A percentile compares a stretch with the other conserved stretches of the same genome.
phyloP scores from a whole-genome alignment of 2,329 filamentous ascomycete species.

The Diplodia scrobiculata region DNA sequence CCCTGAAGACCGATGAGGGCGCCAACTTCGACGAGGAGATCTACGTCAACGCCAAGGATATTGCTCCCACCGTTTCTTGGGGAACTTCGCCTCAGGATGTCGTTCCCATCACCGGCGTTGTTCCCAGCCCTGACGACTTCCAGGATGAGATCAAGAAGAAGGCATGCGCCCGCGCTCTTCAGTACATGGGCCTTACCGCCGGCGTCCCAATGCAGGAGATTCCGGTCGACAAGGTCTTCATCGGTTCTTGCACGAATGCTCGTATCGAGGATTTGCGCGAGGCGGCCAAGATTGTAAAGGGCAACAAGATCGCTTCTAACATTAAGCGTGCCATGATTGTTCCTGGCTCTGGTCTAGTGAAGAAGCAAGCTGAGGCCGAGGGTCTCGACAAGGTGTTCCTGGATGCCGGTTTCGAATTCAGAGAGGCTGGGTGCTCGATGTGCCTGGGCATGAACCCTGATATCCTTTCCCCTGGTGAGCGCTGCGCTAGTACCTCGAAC shows the following conservation, averaged over 20 bases:
- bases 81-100: slow-evolving; percentile 96
- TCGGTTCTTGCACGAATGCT: slow-evolving; percentile 96
- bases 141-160: slow-evolving; percentile 76
- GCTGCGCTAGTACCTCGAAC: slow-evolving; percentile 94
- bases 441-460: slow-evolving; percentile 99
- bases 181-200: slow-evolving; percentile 92
- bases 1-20: slow-evolving; percentile 78
- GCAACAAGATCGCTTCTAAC: slow-evolving; percentile 81
- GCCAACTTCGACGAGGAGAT: slow-evolving; percentile 90
- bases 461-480: slow-evolving; percentile 86
- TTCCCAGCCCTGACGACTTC: slow-evolving; percentile 89
- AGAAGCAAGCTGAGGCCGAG: slow-evolving; percentile 85
- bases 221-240: slow-evolving; percentile 91
- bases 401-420: slow-evolving; percentile 95
- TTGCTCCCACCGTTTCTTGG: slow-evolving; percentile 92
- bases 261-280: slow-evolving; percentile 93
- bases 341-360: slow-evolving; percentile 91
- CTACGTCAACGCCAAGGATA: slow-evolving; percentile 88
- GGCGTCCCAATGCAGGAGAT: slow-evolving; percentile 94
- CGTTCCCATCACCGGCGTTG: slow-evolving; percentile 86
- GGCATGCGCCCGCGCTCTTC: slow-evolving; percentile 76
- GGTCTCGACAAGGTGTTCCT: slow-evolving; percentile 90
- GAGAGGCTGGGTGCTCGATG: slow-evolving; percentile 98
- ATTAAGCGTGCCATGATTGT: slow-evolving; percentile 96
- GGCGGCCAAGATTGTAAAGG: slow-evolving; percentile 82